Evolutionary conservation across 2,329 filamentous ascomycete genomes (phyloP).

Genomic region (Plectosphaerella sp.): DNA sequence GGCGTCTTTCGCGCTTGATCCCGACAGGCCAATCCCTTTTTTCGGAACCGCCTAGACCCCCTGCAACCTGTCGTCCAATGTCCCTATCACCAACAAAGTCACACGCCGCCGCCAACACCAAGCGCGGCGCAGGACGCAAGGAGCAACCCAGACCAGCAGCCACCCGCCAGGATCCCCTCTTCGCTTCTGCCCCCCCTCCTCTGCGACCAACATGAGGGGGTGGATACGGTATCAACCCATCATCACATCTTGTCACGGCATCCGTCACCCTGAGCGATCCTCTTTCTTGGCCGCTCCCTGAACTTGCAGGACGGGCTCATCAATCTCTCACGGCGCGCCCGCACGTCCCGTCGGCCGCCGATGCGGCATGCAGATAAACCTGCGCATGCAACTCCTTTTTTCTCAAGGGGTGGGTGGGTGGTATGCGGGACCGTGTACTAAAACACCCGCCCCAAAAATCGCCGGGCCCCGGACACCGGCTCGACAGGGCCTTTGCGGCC

Average conservation of each 20-base stretch:
- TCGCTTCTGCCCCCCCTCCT: no score
- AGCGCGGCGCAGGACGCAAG: no score
- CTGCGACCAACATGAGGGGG: no score
- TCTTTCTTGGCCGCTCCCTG: no score
- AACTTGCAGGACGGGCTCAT: no score
- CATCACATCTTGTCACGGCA: no score
- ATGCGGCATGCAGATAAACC: neutral
- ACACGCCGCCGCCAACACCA: no score
- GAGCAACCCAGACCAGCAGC: no score
- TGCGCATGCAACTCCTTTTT: neutral
- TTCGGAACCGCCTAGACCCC: neutral
- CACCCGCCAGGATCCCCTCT: no score
- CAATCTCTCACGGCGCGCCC: no score
- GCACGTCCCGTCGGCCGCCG: neutral
- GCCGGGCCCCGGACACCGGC: neutral
- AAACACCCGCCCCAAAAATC: neutral
- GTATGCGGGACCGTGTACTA: neutral
- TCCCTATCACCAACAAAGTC: neutral
- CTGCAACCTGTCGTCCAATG: neutral
- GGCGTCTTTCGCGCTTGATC: neutral
- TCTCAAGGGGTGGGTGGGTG: neutral
- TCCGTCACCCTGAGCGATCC: no score
- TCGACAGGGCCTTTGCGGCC: conserved; percentile 1
- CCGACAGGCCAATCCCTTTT: neutral
- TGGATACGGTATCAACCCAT: no score